phyloP scores from a whole-genome alignment of 2,329 filamentous ascomycete genomes.

The Stagonosporopsis tanaceti region DNA sequence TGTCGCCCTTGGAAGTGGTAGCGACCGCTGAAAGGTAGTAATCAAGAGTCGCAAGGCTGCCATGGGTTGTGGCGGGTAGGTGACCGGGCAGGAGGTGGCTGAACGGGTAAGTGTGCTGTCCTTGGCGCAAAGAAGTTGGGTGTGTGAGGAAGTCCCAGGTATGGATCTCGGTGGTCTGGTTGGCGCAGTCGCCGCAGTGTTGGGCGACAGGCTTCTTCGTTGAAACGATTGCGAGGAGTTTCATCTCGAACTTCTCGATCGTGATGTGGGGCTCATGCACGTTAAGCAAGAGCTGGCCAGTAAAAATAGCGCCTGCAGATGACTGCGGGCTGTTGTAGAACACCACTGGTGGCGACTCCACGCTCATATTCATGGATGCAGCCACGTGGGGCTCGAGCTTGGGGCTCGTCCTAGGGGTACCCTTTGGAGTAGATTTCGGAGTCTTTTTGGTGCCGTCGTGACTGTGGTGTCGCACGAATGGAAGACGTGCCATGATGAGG shows the following conservation, averaged over 20 bases:
- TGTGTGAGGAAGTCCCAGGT: conserved; percentile 74
- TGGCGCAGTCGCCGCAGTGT: conserved; percentile 80
- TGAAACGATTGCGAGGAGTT: conserved; percentile 72
- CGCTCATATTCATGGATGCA: conserved; percentile 65
- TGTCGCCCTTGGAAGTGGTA: conserved; percentile 67
- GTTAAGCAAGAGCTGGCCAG: conserved; percentile 78
- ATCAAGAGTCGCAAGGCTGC: conserved; percentile 73
- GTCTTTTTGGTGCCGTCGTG: conserved; percentile 25
- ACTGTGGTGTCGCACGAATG: conserved; percentile 49
- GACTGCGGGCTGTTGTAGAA: conserved; percentile 78
- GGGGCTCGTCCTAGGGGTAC: conserved; percentile 40
- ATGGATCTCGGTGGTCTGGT: conserved; percentile 76
- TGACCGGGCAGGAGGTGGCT: conserved; percentile 85
- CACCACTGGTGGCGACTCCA: conserved; percentile 87
- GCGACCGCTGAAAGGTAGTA: conserved; percentile 70
- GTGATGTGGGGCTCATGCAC: conserved; percentile 71
- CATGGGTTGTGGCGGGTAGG: conserved; percentile 83
- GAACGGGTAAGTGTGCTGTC: conserved; percentile 83
- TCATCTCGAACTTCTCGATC: conserved; percentile 76
- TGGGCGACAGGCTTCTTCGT: conserved; percentile 83
- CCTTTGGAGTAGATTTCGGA: conserved; percentile 35
- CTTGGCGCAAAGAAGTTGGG: conserved; percentile 51
- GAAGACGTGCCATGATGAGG: conserved; percentile 46
- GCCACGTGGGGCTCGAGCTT: conserved; percentile 51
- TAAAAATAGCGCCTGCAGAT: conserved; percentile 85